Evolutionary conservation across 2,329 filamentous ascomycete species (phyloP).

Genomic region (Emmonsiellopsis sp.): DNA sequence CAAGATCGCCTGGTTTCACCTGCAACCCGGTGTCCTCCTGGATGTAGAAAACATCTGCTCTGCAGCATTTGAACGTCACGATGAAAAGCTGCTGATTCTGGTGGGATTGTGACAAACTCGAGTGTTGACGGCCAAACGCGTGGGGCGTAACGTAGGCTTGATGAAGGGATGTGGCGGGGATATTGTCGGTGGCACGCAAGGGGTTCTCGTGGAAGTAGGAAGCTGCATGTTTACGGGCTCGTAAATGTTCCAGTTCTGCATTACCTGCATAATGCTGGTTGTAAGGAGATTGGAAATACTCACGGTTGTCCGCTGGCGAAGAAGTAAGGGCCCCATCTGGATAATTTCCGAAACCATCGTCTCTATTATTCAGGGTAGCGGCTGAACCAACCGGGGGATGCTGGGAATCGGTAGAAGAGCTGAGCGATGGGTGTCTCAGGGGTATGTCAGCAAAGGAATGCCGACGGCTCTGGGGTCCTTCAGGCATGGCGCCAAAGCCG

Average conservation of each 20-base stretch:
- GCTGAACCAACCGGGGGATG: slow-evolving; percentile 12
- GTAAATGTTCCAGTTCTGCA: slow-evolving; percentile 30
- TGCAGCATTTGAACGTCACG: slow-evolving; percentile 91
- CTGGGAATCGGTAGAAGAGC: slow-evolving; percentile 28
- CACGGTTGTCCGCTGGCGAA: slow-evolving; percentile 33
- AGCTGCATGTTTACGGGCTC: slow-evolving; percentile 31
- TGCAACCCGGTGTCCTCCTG: slow-evolving; percentile 89
- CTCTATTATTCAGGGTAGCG: slow-evolving; percentile 23
- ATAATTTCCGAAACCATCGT: slow-evolving; percentile 29
- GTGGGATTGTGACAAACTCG: slow-evolving; percentile 26
- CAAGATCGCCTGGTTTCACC: slow-evolving; percentile 83
- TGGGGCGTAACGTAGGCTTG: slow-evolving; percentile 31
- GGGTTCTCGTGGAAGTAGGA: slow-evolving; percentile 36
- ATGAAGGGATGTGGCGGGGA: slow-evolving; percentile 25
- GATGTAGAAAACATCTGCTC: slow-evolving; percentile 94
- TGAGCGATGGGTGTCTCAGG: slow-evolving; percentile 37
- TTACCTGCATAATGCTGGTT: slow-evolving; percentile 22
- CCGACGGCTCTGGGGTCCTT: slow-evolving; percentile 41
- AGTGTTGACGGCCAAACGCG: slow-evolving; percentile 30
- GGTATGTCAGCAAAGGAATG: slow-evolving; percentile 45
- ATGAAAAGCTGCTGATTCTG: slow-evolving; percentile 58
- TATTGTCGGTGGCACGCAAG: slow-evolving; percentile 24
- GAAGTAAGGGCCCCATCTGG: slow-evolving; percentile 27
- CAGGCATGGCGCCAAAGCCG: slow-evolving; percentile 37
- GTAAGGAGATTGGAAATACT: slow-evolving; percentile 31